phyloP scores from a whole-genome alignment of 805 yeast genomes.

The Pichia phayaonensis region DNA sequence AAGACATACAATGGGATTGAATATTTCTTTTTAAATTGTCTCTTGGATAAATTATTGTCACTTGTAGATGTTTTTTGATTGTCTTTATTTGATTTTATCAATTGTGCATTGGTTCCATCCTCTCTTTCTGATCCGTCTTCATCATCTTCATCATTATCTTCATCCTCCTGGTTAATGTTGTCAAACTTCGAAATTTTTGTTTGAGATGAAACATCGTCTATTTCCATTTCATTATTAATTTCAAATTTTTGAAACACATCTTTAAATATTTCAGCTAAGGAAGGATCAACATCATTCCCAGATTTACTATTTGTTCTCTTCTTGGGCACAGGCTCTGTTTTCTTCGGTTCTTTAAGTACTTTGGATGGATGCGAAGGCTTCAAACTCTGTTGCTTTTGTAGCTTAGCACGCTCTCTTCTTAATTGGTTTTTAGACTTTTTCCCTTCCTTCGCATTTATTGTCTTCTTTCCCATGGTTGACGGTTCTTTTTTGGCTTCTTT shows the following conservation, averaged over 20 bases:
- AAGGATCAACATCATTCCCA: slow-evolving; percentile 3
- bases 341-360: not conserved
- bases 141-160: slow-evolving; percentile 4
- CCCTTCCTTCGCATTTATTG: slow-evolving; percentile 4
- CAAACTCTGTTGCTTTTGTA: slow-evolving; percentile 6
- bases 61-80: slow-evolving; percentile 7
- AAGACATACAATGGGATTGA: slow-evolving; percentile 62
- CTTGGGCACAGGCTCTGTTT: not conserved
- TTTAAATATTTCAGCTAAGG: slow-evolving; percentile 13
- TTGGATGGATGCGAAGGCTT: not conserved
- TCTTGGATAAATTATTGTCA: slow-evolving; percentile 31
- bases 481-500: not conserved
- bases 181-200: not conserved
- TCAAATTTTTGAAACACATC: slow-evolving; percentile 19
- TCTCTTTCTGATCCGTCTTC: not conserved
- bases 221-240: slow-evolving; percentile 9
- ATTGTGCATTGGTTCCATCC: not conserved
- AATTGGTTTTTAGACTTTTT: slow-evolving; percentile 47
- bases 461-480: not conserved
- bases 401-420: slow-evolving; percentile 43
- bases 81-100: not conserved
- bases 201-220: slow-evolving; percentile 11
- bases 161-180: slow-evolving; percentile 7
- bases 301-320: not conserved
- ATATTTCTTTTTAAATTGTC: slow-evolving; percentile 42